Evolutionary conservation across 2,329 filamentous ascomycete species (phyloP).

Genomic region (Penicillium sp.): DNA sequence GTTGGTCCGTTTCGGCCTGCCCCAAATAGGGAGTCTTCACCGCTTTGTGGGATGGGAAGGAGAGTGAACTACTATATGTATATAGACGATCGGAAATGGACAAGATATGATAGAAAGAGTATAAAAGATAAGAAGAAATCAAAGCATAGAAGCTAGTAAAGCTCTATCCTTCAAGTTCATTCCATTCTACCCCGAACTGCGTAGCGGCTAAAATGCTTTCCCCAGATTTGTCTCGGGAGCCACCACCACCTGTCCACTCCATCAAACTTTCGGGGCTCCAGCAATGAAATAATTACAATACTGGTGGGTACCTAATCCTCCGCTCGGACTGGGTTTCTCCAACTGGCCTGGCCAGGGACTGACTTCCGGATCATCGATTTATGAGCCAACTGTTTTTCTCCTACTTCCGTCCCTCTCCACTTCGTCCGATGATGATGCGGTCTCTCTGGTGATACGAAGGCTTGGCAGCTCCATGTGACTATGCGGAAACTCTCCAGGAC

Average conservation of each 20-base stretch:
- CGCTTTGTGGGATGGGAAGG: conserved; percentile 20
- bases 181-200: too few species aligned
- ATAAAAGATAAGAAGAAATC: not conserved
- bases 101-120: not conserved
- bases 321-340: not conserved
- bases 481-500: not conserved
- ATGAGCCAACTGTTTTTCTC: not conserved
- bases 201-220: conserved; percentile 3
- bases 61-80: too few species aligned
- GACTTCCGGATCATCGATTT: not conserved
- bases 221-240: conserved; percentile 1
- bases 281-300: not conserved
- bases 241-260: not conserved
- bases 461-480: conserved; percentile 19
- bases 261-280: not conserved
- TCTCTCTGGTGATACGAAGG: conserved; percentile 8
- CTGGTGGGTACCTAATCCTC: not conserved
- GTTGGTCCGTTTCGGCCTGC: conserved; percentile 34
- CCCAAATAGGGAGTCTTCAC: conserved; percentile 23
- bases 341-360: not conserved
- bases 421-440: conserved; percentile 24
- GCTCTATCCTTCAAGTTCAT: not conserved
- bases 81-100: too few species aligned
- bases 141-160: not conserved
- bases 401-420: conserved; percentile 3